phyloP scores from a whole-genome alignment of 345 rosid genomes.

The Pugionium cornutum region DNA sequence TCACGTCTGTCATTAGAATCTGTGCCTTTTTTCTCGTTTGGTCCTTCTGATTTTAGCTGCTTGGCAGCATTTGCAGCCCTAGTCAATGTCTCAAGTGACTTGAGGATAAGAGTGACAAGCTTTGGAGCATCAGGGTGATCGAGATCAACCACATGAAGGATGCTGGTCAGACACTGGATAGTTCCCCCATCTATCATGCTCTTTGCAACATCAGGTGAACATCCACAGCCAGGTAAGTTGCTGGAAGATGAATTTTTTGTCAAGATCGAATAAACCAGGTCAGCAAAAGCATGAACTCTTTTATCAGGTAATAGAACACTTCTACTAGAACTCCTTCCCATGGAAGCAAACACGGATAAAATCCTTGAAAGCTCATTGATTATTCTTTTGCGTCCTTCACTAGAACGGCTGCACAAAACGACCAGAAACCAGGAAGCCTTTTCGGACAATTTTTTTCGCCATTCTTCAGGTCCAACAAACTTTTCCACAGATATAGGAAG shows the following conservation, averaged over 20 bases:
- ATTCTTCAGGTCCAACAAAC: constrained; percentile 79
- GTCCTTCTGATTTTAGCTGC: constrained; percentile 64
- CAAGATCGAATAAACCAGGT: constrained; percentile 75
- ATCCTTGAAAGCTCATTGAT: constrained; percentile 83
- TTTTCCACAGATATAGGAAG: constrained; percentile 73
- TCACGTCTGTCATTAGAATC: constrained; percentile 53
- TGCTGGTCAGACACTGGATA: constrained; percentile 70
- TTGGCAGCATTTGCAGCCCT: constrained; percentile 92
- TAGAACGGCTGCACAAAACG: constrained; percentile 82
- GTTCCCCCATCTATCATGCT: constrained; percentile 94
- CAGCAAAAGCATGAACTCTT: constrained; percentile 71
- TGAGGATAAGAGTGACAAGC: constrained; percentile 77
- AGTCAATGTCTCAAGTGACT: constrained; percentile 82
- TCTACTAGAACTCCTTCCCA: constrained; percentile 64
- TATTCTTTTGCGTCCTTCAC: constrained; percentile 89
- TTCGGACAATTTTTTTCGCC: constrained; percentile 89
- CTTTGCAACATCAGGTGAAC: constrained; percentile 90
- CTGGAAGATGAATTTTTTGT: constrained; percentile 83
- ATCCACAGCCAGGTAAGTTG: constrained; percentile 81
- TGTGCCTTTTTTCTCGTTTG: constrained; percentile 57
- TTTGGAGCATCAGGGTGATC: constrained; percentile 98
- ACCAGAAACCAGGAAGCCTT: constrained; percentile 91
- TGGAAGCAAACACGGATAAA: constrained; percentile 61
- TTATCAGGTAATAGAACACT: constrained; percentile 69
- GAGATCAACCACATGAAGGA: constrained; percentile 84